Evolutionary conservation across 805 yeast species (phyloP).

Genomic region (Saccharomycopsis amapae): DNA sequence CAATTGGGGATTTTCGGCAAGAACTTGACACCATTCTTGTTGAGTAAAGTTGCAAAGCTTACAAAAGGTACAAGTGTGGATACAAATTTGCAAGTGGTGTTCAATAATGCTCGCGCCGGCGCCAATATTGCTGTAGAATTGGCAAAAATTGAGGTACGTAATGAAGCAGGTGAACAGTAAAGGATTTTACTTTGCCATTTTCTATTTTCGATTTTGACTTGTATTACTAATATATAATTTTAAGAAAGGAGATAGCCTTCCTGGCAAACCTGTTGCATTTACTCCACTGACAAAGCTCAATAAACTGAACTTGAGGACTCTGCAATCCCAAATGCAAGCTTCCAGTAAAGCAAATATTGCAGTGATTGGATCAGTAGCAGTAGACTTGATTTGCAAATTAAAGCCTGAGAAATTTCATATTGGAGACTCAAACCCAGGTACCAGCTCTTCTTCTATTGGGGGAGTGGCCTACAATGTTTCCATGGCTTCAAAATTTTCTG

Average conservation of each 20-base stretch:
- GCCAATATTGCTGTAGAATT: conserved; percentile 57
- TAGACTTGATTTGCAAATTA: conserved; percentile 59
- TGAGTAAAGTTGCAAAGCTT: conserved; percentile 54
- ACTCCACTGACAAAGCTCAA: too few relatives aligned
- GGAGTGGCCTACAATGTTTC: conserved; percentile 78
- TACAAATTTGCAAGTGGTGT: conserved; percentile 68
- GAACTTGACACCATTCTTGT: conserved; percentile 69
- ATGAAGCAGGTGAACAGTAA: conserved; percentile 9
- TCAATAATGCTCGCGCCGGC: conserved; percentile 67
- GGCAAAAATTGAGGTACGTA: conserved; percentile 31
- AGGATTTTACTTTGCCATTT: too few relatives aligned
- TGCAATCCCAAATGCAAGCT: too few relatives aligned
- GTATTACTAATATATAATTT: too few relatives aligned
- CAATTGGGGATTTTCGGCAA: conserved; percentile 55
- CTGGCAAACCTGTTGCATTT: too few relatives aligned
- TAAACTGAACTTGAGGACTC: too few relatives aligned
- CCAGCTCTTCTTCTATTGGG: conserved; percentile 51
- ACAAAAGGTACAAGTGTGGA: conserved; percentile 65
- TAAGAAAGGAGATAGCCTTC: too few relatives aligned
- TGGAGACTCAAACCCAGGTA: conserved; percentile 72
- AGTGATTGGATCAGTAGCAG: conserved; percentile 70
- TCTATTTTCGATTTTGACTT: too few relatives aligned
- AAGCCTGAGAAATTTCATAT: conserved; percentile 27
- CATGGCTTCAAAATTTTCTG: conserved; percentile 24
- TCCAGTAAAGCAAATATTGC: too few relatives aligned